A percentile compares a stretch with the other conserved stretches of the same genome.
Evolutionary conservation across 2,329 filamentous ascomycete genomes (phyloP).

Genomic region (Cordyceps farinosa): DNA sequence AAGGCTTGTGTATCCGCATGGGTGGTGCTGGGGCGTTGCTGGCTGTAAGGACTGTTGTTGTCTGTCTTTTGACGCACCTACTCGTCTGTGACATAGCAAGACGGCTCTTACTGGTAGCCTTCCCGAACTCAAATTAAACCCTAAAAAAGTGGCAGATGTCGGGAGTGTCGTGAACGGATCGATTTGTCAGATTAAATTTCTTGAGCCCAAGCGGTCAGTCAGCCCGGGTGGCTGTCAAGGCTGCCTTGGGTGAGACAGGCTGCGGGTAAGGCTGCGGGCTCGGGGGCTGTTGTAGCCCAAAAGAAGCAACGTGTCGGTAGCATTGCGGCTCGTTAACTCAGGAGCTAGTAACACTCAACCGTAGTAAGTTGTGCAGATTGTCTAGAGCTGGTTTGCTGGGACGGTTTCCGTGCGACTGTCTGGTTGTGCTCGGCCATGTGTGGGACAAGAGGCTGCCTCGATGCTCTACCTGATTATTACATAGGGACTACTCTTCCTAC

Average conservation of each 20-base stretch:
- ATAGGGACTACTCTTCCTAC: no score
- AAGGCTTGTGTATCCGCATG: no score
- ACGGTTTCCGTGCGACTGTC: not conserved
- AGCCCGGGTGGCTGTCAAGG: constrained; percentile 1
- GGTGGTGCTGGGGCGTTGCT: no score
- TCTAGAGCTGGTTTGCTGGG: not conserved
- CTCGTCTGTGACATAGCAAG: no score
- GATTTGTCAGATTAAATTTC: not conserved
- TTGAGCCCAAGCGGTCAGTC: not conserved
- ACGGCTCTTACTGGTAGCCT: no score
- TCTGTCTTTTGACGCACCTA: no score
- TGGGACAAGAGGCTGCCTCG: not conserved
- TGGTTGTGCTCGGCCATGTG: not conserved
- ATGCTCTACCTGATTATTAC: not conserved
- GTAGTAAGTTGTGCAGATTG: no score
- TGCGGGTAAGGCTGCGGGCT: not conserved
- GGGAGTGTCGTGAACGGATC: not conserved
- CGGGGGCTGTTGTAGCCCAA: not conserved
- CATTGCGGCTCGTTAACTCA: not conserved
- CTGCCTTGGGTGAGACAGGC: constrained; percentile 13
- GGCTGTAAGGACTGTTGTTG: no score
- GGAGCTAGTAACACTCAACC: not conserved
- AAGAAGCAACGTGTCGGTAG: not conserved
- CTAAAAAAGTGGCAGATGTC: not conserved
- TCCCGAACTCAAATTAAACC: not conserved